Conservation (phyloP, 306 rosid species). For the Hippophae gyantsensis region DNA sequence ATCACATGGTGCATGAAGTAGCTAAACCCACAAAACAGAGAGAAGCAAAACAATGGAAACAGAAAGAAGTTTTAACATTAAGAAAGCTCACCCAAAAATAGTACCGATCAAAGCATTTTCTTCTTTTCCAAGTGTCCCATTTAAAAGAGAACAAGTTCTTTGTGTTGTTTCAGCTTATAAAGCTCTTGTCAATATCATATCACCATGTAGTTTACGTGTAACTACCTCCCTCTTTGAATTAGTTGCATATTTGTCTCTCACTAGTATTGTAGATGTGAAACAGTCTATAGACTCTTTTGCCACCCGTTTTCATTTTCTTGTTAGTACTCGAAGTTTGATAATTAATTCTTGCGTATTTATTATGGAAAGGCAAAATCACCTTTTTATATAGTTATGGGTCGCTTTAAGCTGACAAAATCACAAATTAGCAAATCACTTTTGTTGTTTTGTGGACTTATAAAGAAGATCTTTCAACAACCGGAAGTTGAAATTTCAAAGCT, state of each 20-base stretch:
- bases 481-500: conserved; percentile 42
- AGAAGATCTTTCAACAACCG: conserved; percentile 61
- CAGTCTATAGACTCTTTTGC: conserved; percentile 17
- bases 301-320: background rate
- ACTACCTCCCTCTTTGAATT: conserved; percentile 20
- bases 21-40: background rate
- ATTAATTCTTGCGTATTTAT: background rate
- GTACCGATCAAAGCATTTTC: conserved; percentile 12
- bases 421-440: conserved; percentile 23
- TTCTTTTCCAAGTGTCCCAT: conserved; percentile 5
- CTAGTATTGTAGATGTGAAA: conserved; percentile 36
- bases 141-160: conserved; percentile 10
- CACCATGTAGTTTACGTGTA: conserved; percentile 10
- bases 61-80: too few relatives aligned
- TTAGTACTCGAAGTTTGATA: background rate
- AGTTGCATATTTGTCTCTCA: conserved; percentile 26
- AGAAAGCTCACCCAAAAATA: conserved; percentile 24
- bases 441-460: conserved; percentile 65
- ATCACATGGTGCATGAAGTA: background rate
- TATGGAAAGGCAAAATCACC: conserved; percentile 7
- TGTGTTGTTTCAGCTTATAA: conserved; percentile 21
- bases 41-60: background rate
- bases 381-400: conserved; percentile 17
- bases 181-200: conserved; percentile 12
- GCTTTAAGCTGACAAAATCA: conserved; percentile 44